phyloP scores from a whole-genome alignment of 2,329 filamentous ascomycete genomes.

The Colletotrichum theobromicola region DNA sequence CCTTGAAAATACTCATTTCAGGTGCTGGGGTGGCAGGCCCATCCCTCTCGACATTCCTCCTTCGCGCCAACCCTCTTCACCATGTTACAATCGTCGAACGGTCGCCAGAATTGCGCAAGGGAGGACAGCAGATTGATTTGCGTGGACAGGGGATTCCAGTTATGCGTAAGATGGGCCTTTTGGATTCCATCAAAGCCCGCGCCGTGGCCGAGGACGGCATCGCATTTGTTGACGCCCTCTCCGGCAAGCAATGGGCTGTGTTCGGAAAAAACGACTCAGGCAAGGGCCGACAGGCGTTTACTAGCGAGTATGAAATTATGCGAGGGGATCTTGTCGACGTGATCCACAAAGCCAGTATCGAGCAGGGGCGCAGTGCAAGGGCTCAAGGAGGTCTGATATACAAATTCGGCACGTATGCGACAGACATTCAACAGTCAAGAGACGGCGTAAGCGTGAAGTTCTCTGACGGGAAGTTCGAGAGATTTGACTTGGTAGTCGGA shows the following conservation, averaged over 20 bases:
- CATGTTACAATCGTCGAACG: constrained; percentile 50
- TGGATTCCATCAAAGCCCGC: constrained; percentile 36
- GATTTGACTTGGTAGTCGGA: constrained; percentile 57
- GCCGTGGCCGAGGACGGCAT: constrained; percentile 53
- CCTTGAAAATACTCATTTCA: constrained; percentile 29
- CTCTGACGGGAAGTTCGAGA: constrained; percentile 43
- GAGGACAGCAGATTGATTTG: constrained; percentile 51
- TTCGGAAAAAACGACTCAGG: constrained; percentile 43
- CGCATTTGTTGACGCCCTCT: constrained; percentile 44
- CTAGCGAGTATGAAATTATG: constrained; percentile 60
- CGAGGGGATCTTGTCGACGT: constrained; percentile 54
- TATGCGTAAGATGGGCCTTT: constrained; percentile 42
- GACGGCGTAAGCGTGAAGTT: constrained; percentile 34
- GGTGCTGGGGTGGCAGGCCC: constrained; percentile 49
- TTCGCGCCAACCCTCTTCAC: constrained; percentile 34
- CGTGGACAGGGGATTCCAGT: constrained; percentile 44
- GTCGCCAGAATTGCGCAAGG: constrained; percentile 35
- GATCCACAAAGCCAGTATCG: constrained; percentile 38
- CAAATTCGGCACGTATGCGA: constrained; percentile 32
- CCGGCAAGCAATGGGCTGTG: constrained; percentile 40
- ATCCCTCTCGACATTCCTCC: constrained; percentile 12
- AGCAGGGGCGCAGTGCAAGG: constrained; percentile 4
- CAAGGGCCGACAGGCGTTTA: constrained; percentile 39
- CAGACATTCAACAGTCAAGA: constrained; percentile 25
- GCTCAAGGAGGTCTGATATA: constrained; percentile 24